phyloP scores from a whole-genome alignment of 2,329 filamentous ascomycete species.

The Arthrocladium fulminans region DNA sequence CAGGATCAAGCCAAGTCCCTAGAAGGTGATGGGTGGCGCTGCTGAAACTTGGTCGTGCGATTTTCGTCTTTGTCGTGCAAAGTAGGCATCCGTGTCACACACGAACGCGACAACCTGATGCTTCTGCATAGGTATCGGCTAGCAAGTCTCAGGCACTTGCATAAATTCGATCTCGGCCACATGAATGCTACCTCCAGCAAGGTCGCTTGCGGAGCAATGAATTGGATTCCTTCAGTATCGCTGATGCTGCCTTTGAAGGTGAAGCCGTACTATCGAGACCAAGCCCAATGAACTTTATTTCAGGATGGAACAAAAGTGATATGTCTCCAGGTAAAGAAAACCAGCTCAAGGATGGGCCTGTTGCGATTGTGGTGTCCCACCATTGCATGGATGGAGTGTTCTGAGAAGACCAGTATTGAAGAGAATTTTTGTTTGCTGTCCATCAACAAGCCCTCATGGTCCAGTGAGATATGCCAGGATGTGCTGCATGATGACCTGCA shows the following conservation, averaged over 20 bases:
- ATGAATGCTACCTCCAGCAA: background rate
- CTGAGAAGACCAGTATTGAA: conserved; percentile 2
- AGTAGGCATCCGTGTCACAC: conserved; percentile 9
- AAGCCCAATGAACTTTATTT: background rate
- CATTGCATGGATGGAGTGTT: background rate
- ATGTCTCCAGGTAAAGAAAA: background rate
- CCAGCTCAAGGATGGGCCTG: background rate
- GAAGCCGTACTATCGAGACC: background rate
- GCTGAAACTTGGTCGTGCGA: conserved; percentile 9
- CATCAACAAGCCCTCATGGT: background rate
- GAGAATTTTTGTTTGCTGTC: conserved; percentile 10
- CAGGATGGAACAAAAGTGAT: conserved; percentile 5
- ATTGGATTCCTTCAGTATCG: background rate
- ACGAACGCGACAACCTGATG: conserved; percentile 10
- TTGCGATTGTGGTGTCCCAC: conserved; percentile 6
- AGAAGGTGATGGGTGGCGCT: conserved; percentile 8
- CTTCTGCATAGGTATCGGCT: conserved; percentile 1
- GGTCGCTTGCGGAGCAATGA: background rate
- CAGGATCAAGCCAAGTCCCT: background rate
- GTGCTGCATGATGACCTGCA: conserved; percentile 4
- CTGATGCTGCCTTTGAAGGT: background rate
- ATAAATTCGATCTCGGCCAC: background rate
- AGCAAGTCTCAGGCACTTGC: conserved; percentile 2
- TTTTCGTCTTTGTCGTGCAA: conserved; percentile 9
- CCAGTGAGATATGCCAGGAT: conserved; percentile 2